phyloP scores from a whole-genome alignment of 2,329 filamentous ascomycete genomes.

The Coleophoma cylindrospora region DNA sequence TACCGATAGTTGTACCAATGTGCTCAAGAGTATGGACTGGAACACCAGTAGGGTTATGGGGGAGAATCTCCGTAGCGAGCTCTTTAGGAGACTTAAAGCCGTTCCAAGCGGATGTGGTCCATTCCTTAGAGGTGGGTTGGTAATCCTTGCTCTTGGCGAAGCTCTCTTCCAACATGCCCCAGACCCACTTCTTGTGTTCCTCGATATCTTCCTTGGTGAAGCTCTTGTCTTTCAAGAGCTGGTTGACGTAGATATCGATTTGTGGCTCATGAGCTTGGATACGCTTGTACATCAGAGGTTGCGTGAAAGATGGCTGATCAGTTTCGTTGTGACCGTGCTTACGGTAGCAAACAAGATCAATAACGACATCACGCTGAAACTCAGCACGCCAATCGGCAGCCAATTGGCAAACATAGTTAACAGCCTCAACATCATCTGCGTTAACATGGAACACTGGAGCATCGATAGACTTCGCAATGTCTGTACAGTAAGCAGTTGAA shows the following conservation, averaged over 20 bases:
- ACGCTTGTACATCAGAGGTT: conserved; percentile 98
- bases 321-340: conserved; percentile 99
- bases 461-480: conserved; percentile 98
- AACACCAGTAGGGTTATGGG: conserved; percentile 84
- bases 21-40: conserved; percentile 68
- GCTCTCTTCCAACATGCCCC: conserved; percentile 97
- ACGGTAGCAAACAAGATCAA: conserved; percentile 97
- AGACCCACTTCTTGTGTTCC: conserved; percentile 99
- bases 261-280: conserved; percentile 81
- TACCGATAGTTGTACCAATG: conserved; percentile 77
- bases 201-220: conserved; percentile 98
- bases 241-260: conserved; percentile 86
- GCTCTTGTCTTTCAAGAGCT: conserved; percentile 85
- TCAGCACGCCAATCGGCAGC: conserved; percentile 97
- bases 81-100: conserved; percentile 99
- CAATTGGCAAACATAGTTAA: conserved; percentile 97
- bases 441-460: conserved; percentile 99
- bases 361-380: conserved; percentile 97
- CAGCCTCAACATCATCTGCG: conserved; percentile 94
- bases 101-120: conserved; percentile 98
- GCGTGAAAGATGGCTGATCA: conserved; percentile 98
- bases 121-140: conserved; percentile 92
- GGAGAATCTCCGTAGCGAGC: conserved; percentile 86
- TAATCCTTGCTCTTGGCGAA: conserved; percentile 98
- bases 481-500: conserved; percentile 97